Evolutionary conservation across 257 asterid genomes (phyloP), one percentile per base, ranked within the genome.

Genomic region (Leptodermis oblonga): DNA sequence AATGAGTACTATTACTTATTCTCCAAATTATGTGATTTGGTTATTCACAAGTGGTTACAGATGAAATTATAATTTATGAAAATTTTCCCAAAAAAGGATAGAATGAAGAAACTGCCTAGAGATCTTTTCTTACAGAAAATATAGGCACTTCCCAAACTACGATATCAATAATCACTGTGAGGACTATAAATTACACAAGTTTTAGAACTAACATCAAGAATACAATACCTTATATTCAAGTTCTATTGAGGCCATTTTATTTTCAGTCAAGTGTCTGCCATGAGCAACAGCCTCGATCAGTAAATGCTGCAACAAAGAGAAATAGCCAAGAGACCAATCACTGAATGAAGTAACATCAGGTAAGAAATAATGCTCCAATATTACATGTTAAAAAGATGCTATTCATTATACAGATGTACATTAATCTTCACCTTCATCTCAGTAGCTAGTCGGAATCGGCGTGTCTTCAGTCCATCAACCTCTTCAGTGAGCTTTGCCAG

Each of bases 281-380:
- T 70, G 63, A 80, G 86, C 89, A 74, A 86, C 90, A 77, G 97
- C 96, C 72, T 88, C 94, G 51, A 70, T 70, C 46, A 93, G 90
- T 70, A 82, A 83, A 78, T 79, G 70, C 98, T 92, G 83, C 63
- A 77, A 75, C 5, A 62, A 58, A 17, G 77, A 48, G 65, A 65
- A 70, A 75, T 55, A 67, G 45, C 42, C 66, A 67, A 58, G 65
- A 28, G 41, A 74, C 77, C 52, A 43, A 66, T 43, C 58, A 68
- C 31, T 4, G 45, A 23, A 46, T 12, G 22, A 18, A 42, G 51
- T 52, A 78, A 68, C 52, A 53, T 28, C 72, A 36, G 22, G 25
- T 34, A 20, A 6, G 20, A 65, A 68, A 68, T 14, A 1, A 48
- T 43, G 26, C 26, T 20, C 51, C 31, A 22, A 22, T 3, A 64